Evolutionary conservation across 805 yeast genomes (phyloP).

Genomic region (Dipodascopsis uninucleata): DNA sequence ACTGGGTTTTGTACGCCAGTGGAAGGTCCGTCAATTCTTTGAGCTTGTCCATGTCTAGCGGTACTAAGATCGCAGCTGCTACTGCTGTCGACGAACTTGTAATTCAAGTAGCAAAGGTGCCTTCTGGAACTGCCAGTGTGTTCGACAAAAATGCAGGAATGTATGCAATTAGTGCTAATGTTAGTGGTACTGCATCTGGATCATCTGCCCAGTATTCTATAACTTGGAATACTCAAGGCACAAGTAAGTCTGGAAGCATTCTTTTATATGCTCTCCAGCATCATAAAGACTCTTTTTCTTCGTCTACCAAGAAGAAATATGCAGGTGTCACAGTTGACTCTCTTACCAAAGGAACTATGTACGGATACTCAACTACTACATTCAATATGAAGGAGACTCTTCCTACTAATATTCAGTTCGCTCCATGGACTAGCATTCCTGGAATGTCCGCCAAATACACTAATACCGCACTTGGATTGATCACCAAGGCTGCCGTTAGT

Average conservation of each 20-base stretch:
- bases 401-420: conserved; percentile 46
- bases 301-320: conserved; percentile 33
- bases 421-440: conserved; percentile 60
- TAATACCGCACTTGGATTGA: conserved; percentile 41
- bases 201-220: conserved; percentile 16
- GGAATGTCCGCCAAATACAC: conserved; percentile 39
- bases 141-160: conserved; percentile 64
- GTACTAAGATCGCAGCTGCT: conserved; percentile 44
- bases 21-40: conserved; percentile 35
- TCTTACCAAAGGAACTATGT: conserved; percentile 45
- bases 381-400: conserved; percentile 40
- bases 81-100: conserved; percentile 48
- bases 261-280: conserved; percentile 68
- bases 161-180: conserved; percentile 49
- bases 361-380: conserved; percentile 37
- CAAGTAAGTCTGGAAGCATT: conserved; percentile 42
- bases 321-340: conserved; percentile 42
- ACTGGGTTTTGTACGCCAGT: conserved; percentile 68
- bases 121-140: conserved; percentile 34
- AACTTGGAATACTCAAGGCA: conserved; percentile 31
- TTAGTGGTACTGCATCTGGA: conserved; percentile 39
- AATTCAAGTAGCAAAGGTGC: conserved; percentile 58
- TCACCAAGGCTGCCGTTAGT: conserved; percentile 47
- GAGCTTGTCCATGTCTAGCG: conserved; percentile 34
- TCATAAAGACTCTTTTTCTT: conserved; percentile 47